Evolutionary conservation across 148 eudicot genomes (phyloP), one percentile per base, ranked within the genome.

Genomic region (Camellia sinensis): DNA sequence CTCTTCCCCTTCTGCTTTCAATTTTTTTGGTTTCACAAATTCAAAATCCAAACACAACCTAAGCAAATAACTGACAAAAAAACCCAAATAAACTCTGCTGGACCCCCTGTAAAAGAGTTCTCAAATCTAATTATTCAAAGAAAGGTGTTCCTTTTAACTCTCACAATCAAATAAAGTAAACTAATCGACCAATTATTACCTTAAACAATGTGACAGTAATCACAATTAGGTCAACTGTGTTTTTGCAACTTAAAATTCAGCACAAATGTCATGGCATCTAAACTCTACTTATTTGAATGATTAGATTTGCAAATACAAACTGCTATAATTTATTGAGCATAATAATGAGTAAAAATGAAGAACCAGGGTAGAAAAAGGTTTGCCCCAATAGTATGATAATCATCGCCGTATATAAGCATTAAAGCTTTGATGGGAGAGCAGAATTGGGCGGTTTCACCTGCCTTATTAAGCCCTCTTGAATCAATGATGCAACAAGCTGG

Each of bases 381-480:
- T 43, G n/a, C 71, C 71, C 15, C 62, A 63, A 46, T 9, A 4
- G 56, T 40, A 48, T n/a, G 62, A 45, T 45, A 46, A 77, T 8
- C 29, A 46, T 77, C 73, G 3, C 8, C 64, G 13, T 67, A 18
- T 15, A 29, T 9, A 11, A 7, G 37, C 37, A 29, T 80, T 76
- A 89, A 63, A 87, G 87, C 86, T 88, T 96, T 62, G 99, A 87
- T 67, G 78, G 79, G 69, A 79, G 80, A 6, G 74, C 83, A 14
- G 84, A 41, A 12, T 67, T 78, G 73, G 89, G 89, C n/a, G 73
- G 71, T 79, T 77, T 89, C 10, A 82, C 88, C 80, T 76, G 81
- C 88, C 97, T 81, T 6, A 94, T 12, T 43, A 97, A 77, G 73
- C 98, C 99, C 85, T 94, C 99, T 89, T 97, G 99, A 73, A 81